Evolutionary conservation across 1,284 basidiomycete species (phyloP), one percentile per base, ranked within the genome.

Genomic region (Rhodotorula glutinis): DNA sequence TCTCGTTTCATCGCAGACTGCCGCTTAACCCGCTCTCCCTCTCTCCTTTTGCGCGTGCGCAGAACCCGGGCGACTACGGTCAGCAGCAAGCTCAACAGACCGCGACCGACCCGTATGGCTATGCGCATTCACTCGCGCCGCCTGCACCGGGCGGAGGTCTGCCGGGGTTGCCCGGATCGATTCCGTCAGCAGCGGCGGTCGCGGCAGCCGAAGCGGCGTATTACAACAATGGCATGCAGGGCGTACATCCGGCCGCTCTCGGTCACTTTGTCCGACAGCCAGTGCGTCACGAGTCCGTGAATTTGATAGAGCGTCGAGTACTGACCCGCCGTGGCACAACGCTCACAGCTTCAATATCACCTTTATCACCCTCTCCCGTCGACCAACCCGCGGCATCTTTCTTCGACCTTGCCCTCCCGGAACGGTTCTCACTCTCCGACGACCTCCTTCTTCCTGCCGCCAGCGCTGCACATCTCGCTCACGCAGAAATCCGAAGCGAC

Each of bases 401-500:
- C 81, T 46, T 64, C 79, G 81, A 65, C 79, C 80, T 71, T 77
- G 59, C 75, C 78, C 1, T 56, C 59, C 13, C 40, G 54, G 13
- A 43, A 47, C 17, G 57, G 49, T 9, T 47, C 66, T 2, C 66
- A 68, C 53, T 64, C 62, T 14, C 66, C 66, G 1, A 68, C 66
- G 13, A 68, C 66, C 62, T 76, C 77, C 55, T 84, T 85, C 75
- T 91, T 86, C 81, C 85, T 87, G 66, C 88, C 92, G 0, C 84
- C 87, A 57, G 83, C 84, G 29, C 81, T 94, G 27, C 87, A 91
- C 19, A 87, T 93, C 71, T 85, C 87, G 46, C 81, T 98, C 23
- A 90, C 91, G 71, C 83, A 85, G 57, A 88, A 89, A 51, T 88
- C 90, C 43, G 92, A 97, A 78, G 85, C 86, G 11, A 83, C 86